phyloP scores from a whole-genome alignment of 2,329 filamentous ascomycete species.

The Alternaria consortialis region DNA sequence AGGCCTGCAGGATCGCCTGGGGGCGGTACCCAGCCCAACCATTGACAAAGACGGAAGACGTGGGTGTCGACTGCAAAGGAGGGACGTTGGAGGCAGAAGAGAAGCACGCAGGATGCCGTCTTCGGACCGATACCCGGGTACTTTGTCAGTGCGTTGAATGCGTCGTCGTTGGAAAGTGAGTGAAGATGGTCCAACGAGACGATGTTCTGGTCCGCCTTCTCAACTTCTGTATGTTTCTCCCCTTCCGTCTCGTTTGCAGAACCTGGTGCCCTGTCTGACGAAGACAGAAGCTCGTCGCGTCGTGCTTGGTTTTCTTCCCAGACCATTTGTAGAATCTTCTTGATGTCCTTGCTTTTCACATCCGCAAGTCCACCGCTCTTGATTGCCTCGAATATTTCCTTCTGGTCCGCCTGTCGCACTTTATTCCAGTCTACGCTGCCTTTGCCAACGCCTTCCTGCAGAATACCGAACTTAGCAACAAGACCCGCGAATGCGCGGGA shows the following conservation, averaged over 20 bases:
- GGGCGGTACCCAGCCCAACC: conserved; percentile 69
- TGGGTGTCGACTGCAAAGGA: conserved; percentile 73
- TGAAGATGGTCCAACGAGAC: conserved; percentile 72
- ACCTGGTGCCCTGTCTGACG: conserved; percentile 50
- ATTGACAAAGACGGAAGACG: conserved; percentile 69
- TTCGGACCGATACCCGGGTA: conserved; percentile 73
- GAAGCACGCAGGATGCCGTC: conserved; percentile 70
- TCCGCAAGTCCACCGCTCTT: conserved; percentile 74
- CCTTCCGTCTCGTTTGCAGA: conserved; percentile 57
- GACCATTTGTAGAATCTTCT: conserved; percentile 75
- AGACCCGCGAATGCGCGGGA: conserved; percentile 73
- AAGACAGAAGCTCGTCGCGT: conserved; percentile 56
- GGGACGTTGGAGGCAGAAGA: conserved; percentile 71
- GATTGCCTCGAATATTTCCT: conserved; percentile 74
- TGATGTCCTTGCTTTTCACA: conserved; percentile 77
- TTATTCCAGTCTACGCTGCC: conserved; percentile 80
- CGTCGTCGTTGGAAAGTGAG: conserved; percentile 63
- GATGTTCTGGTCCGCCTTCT: conserved; percentile 64
- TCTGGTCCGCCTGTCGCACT: conserved; percentile 66
- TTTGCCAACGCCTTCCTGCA: conserved; percentile 70
- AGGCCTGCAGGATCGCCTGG: conserved; percentile 46
- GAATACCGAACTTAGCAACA: conserved; percentile 69
- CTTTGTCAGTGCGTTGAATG: conserved; percentile 65
- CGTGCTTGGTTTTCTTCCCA: conserved; percentile 72
- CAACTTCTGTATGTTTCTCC: conserved; percentile 66